Evolutionary conservation across 2,329 filamentous ascomycete genomes (phyloP).

Genomic region (Paraconiothyrium brasiliense): DNA sequence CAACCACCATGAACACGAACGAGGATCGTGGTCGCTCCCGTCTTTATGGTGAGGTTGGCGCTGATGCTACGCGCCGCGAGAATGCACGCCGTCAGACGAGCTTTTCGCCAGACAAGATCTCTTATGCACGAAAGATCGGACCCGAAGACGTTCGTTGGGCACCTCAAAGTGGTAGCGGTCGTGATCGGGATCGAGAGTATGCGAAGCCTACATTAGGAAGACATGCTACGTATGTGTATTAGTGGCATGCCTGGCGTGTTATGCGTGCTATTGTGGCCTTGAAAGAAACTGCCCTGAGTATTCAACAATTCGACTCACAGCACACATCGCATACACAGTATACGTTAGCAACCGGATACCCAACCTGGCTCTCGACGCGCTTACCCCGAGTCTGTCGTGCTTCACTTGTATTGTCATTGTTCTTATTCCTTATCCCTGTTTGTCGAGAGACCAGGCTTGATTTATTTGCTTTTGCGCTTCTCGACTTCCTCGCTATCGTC

Average conservation of each 20-base stretch:
- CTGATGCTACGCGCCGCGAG: conserved; percentile 27
- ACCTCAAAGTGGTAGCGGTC: conserved; percentile 29
- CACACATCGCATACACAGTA: conserved; percentile 5
- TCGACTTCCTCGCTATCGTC: background rate
- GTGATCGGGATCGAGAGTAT: conserved; percentile 29
- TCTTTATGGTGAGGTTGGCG: conserved; percentile 39
- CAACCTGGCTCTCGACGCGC: conserved; percentile 16
- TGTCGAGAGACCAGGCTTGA: conserved; percentile 12
- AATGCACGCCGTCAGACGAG: conserved; percentile 37
- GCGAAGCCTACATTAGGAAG: conserved; percentile 37
- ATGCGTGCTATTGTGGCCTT: background rate
- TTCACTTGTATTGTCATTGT: conserved; percentile 14
- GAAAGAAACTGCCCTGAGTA: background rate
- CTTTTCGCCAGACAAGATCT: conserved; percentile 43
- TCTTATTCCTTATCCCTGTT: background rate
- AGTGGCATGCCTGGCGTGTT: conserved; percentile 14
- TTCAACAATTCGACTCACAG: background rate
- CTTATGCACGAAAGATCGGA: conserved; percentile 40
- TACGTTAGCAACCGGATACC: conserved; percentile 16
- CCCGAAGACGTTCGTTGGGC: conserved; percentile 51
- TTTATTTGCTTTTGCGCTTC: background rate
- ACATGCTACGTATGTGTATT: conserved; percentile 43
- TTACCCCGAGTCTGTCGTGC: background rate
- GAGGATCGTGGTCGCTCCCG: conserved; percentile 36
- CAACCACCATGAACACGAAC: conserved; percentile 38